Conservation (phyloP, 208 protist genomes). For the Crithidia brevicula region DNA sequence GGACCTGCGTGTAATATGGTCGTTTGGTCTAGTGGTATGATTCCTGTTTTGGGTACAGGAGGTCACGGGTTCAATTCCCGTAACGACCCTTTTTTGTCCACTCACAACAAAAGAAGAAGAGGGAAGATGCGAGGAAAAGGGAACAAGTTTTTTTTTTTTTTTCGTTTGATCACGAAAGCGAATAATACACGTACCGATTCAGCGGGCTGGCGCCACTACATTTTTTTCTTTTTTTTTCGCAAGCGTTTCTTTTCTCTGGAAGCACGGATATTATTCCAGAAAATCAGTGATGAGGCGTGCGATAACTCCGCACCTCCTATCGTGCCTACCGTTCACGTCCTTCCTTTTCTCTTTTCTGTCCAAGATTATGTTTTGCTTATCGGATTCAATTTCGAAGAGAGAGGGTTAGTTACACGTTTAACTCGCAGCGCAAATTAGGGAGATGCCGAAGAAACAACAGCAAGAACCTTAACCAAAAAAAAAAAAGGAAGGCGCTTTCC, state of each 20-base stretch:
- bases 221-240: background rate
- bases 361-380: too few relatives aligned
- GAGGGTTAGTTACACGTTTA: background rate
- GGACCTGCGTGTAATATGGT: slow-evolving; percentile 23
- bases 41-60: slow-evolving; percentile 94
- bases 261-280: too few relatives aligned
- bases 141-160: slow-evolving; percentile 2
- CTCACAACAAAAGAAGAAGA: background rate
- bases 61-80: slow-evolving; percentile 94
- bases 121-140: background rate
- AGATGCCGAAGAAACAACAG: background rate
- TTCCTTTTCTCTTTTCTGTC: background rate
- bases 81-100: slow-evolving; percentile 68
- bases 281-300: too few relatives aligned
- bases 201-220: too few relatives aligned
- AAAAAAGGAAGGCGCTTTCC: background rate
- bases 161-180: background rate
- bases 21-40: slow-evolving; percentile 95
- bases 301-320: too few relatives aligned
- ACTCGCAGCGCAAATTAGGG: background rate
- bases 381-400: background rate
- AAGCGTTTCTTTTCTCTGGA: too few relatives aligned
- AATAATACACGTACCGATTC: too few relatives aligned
- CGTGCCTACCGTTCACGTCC: background rate
- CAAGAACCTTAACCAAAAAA: background rate